phyloP scores from a whole-genome alignment of 2,329 filamentous ascomycete species.

The Fusarium equiseti region DNA sequence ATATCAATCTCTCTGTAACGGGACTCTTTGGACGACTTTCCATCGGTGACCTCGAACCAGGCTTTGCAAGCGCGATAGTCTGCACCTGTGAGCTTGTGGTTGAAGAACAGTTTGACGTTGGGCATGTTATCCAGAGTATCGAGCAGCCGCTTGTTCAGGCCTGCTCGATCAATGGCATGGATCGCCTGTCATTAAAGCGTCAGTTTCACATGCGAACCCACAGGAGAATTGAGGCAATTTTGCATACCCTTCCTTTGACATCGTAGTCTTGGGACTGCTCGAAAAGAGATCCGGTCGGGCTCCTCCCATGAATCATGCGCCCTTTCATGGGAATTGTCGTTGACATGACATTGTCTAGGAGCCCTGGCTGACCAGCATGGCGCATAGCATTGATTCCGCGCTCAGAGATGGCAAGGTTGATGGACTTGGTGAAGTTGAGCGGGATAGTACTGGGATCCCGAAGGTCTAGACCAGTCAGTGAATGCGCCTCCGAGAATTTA shows the following conservation, averaged over 20 bases:
- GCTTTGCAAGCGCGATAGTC: constrained; percentile 84
- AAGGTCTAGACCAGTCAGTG: constrained; percentile 72
- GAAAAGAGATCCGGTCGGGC: constrained; percentile 73
- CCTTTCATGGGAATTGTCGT: constrained; percentile 93
- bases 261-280: constrained; percentile 93
- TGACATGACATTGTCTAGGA: constrained; percentile 79
- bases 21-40: constrained; percentile 51
- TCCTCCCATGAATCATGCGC: constrained; percentile 90
- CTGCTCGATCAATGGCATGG: constrained; percentile 85
- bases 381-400: constrained; percentile 91
- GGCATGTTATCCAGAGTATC: constrained; percentile 85
- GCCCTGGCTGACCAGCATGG: constrained; percentile 72
- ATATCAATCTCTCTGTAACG: constrained; percentile 81
- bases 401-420: constrained; percentile 95
- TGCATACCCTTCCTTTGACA: constrained; percentile 80
- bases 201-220: constrained; percentile 2
- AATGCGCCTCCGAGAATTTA: constrained; percentile 4
- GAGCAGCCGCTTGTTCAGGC: constrained; percentile 84
- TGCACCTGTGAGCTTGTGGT: constrained; percentile 91
- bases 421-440: constrained; percentile 97
- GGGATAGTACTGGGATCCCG: constrained; percentile 84
- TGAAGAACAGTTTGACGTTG: constrained; percentile 93
- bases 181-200: constrained; percentile 70
- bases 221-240: constrained; percentile 35
- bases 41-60: constrained; percentile 80